Evolutionary conservation across 2,329 filamentous ascomycete genomes (phyloP).

Genomic region (Tolypocladium tropicale): DNA sequence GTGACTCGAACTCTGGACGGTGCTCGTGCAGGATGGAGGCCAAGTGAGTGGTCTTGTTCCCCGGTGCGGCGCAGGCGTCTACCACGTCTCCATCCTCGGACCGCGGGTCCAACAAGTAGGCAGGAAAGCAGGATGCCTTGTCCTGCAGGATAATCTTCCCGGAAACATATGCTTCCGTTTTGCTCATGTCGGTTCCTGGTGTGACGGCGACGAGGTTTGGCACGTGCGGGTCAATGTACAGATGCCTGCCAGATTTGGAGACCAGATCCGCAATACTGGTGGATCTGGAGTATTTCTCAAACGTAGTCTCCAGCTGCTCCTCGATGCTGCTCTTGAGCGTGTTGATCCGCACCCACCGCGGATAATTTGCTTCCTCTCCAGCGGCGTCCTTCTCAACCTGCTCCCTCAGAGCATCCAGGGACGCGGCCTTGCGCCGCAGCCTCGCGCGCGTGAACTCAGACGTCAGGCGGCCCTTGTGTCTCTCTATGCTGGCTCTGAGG

Average conservation of each 20-base stretch:
- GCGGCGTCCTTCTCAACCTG: conserved; percentile 42
- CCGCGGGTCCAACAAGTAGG: conserved; percentile 67
- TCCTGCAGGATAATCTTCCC: conserved; percentile 87
- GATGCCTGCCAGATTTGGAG: conserved; percentile 30
- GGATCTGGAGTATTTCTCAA: conserved; percentile 51
- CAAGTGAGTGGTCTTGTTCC: conserved; percentile 94
- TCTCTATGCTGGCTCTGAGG: conserved; percentile 62
- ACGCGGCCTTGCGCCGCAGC: conserved; percentile 58
- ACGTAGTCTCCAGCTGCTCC: conserved; percentile 65
- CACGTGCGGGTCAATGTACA: conserved; percentile 71
- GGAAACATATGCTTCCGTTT: conserved; percentile 59
- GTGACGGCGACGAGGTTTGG: conserved; percentile 76
- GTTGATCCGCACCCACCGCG: conserved; percentile 90
- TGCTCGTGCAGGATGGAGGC: conserved; percentile 57
- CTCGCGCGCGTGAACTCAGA: conserved; percentile 77
- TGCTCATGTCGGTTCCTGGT: conserved; percentile 60
- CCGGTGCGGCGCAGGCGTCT: conserved; percentile 90
- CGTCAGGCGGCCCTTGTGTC: conserved; percentile 69
- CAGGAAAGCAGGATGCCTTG: conserved; percentile 94
- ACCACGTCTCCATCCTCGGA: conserved; percentile 64
- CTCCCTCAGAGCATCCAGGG: conserved; percentile 54
- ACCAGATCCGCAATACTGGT: conserved; percentile 47
- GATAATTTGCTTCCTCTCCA: conserved; percentile 49
- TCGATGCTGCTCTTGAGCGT: conserved; percentile 61
- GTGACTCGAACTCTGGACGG: conserved; percentile 23